Percentiles rank a stretch among this genome's conserved stretches.
phyloP scores from a whole-genome alignment of 352 stramenopile genomes.

The Globisporangium yorkense region DNA sequence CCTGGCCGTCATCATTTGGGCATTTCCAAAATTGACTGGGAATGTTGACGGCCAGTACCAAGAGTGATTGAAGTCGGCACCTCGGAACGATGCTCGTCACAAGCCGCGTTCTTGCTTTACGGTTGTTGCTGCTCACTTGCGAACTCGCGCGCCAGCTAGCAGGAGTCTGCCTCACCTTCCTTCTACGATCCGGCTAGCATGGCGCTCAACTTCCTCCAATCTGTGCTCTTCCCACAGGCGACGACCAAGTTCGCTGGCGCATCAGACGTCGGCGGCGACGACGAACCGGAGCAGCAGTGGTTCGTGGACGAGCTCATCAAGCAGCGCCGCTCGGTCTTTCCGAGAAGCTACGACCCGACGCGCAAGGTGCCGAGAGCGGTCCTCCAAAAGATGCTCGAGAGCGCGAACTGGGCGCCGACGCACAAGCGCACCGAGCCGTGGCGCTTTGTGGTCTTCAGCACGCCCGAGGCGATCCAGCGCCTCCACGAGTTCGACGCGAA shows the following conservation, averaged over 20 bases:
- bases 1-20: too few species aligned
- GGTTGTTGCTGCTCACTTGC: neutral
- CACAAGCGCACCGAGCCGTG: constrained; percentile 78
- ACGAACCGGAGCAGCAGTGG: constrained; percentile 35
- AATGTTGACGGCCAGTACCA: too few species aligned
- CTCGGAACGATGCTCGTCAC: too few species aligned
- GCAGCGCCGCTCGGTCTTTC: constrained; percentile 71
- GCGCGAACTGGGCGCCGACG: constrained; percentile 80
- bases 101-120: too few species aligned
- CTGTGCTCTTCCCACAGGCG: constrained; percentile 8
- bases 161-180: too few species aligned
- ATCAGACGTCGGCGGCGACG: neutral
- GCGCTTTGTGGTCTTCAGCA: constrained; percentile 81
- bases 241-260: constrained; percentile 5
- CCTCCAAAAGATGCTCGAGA: constrained; percentile 70
- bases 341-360: constrained; percentile 52
- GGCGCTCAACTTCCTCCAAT: constrained; percentile 12
- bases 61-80: too few species aligned
- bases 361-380: constrained; percentile 47
- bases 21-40: too few species aligned
- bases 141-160: neutral
- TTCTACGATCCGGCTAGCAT: too few species aligned
- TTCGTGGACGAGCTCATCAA: constrained; percentile 73
- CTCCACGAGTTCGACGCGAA: constrained; percentile 60
- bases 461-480: constrained; percentile 41